These are phyloP conservation scores for Salix suchowensis DNA, from an alignment of 345 rosid genomes.

Conservation along the genomic window DNA sequence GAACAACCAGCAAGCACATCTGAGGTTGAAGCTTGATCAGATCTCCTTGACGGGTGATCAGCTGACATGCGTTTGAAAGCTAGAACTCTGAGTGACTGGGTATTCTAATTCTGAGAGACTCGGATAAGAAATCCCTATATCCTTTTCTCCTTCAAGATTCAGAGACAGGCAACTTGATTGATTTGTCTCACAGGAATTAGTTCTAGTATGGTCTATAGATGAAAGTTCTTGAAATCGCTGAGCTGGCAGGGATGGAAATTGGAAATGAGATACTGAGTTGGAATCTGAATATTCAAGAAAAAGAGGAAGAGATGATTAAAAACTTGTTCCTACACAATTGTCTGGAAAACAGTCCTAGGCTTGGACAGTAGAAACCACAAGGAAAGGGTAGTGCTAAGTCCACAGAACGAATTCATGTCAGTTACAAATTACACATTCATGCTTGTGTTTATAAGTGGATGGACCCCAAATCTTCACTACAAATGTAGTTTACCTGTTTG, in stretches of 20 bases:
- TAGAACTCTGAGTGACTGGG: conserved; percentile 31
- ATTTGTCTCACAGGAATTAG: conserved; percentile 31
- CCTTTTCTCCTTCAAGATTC: conserved; percentile 36
- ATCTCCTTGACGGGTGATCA: conserved; percentile 39
- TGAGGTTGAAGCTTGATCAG: conserved; percentile 53
- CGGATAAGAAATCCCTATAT: conserved; percentile 28
- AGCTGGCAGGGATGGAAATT: conserved; percentile 44
- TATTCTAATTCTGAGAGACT: conserved; percentile 33
- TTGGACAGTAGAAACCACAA: background rate
- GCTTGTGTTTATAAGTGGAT: too few relatives aligned
- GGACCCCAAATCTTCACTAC: background rate
- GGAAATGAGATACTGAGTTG: conserved; percentile 35
- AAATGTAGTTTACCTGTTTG: conserved; percentile 37
- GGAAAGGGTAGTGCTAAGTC: too few relatives aligned
- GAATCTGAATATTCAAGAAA: conserved; percentile 30
- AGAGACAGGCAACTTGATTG: conserved; percentile 46
- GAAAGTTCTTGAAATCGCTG: conserved; percentile 71
- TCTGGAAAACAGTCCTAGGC: background rate
- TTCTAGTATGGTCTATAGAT: conserved; percentile 41
- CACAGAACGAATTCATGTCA: too few relatives aligned
- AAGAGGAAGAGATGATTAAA: background rate
- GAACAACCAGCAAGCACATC: conserved; percentile 41
- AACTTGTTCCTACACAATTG: background rate
- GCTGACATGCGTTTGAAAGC: conserved; percentile 36
- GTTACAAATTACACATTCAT: too few relatives aligned